phyloP scores from a whole-genome alignment of 768 basidiomycete species.

The Cubamyces sp. region DNA sequence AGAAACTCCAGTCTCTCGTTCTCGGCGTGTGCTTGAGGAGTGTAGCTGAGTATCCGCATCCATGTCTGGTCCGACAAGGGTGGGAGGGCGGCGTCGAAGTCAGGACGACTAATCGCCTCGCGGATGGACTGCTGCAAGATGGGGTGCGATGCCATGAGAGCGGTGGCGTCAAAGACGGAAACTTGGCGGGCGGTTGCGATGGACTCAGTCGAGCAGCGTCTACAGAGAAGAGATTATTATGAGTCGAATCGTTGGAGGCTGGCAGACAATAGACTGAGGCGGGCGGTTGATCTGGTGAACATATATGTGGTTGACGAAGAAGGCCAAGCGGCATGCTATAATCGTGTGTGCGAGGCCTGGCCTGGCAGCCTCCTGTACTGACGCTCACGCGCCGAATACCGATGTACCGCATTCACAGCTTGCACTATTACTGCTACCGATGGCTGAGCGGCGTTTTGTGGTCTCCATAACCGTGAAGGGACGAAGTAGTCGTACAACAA shows the following conservation, averaged over 20 bases:
- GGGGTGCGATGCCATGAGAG: slow-evolving; percentile 10
- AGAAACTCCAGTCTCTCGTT: slow-evolving; percentile 51
- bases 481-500: too few relatives aligned
- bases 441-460: too few relatives aligned
- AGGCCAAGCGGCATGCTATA: background rate
- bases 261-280: background rate
- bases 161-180: too few relatives aligned
- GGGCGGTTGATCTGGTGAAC: background rate
- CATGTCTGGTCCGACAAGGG: slow-evolving; percentile 36
- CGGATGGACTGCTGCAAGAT: slow-evolving; percentile 29
- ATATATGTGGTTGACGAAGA: slow-evolving; percentile 9
- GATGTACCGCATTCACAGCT: too few relatives aligned
- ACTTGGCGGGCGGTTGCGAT: background rate
- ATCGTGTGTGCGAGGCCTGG: too few relatives aligned
- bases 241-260: background rate
- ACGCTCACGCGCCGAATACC: too few relatives aligned
- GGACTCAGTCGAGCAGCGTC: background rate
- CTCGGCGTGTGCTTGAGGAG: slow-evolving; percentile 14
- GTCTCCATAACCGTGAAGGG: too few relatives aligned
- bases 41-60: slow-evolving; percentile 30
- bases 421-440: too few relatives aligned
- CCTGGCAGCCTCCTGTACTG: too few relatives aligned
- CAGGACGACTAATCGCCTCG: slow-evolving; percentile 25
- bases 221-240: background rate
- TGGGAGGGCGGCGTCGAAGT: slow-evolving; percentile 39